These are phyloP conservation scores for Annulohypoxylon maeteangense DNA, from an alignment of 495 filamentous ascomycete genomes.

Conservation along the genomic window DNA sequence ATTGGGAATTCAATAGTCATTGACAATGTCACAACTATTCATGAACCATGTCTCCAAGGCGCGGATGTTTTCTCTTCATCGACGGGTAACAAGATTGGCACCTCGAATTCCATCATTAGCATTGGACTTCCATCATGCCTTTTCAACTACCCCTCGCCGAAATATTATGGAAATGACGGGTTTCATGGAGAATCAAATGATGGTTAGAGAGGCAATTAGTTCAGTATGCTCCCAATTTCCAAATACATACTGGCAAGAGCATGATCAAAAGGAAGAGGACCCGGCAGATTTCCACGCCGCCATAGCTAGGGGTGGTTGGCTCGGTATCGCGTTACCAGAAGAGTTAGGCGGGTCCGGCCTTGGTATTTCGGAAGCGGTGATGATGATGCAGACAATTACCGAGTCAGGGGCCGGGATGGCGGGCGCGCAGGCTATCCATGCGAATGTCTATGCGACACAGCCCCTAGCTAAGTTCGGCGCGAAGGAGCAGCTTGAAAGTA, in stretches of 20 bases:
- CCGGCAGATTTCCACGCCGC: slow-evolving; percentile 79
- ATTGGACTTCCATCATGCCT: slow-evolving; percentile 4
- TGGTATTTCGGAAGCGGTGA: slow-evolving; percentile 83
- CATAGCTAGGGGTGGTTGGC: slow-evolving; percentile 82
- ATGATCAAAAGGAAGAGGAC: slow-evolving; percentile 73
- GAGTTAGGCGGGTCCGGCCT: slow-evolving; percentile 77
- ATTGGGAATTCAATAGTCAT: not conserved
- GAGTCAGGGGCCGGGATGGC: slow-evolving; percentile 82
- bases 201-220: slow-evolving; percentile 74
- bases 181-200: slow-evolving; percentile 77
- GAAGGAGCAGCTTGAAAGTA: slow-evolving; percentile 65
- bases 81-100: not conserved
- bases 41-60: not conserved
- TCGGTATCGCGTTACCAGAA: slow-evolving; percentile 81
- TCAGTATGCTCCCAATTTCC: slow-evolving; percentile 74
- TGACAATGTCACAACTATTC: slow-evolving; percentile 5
- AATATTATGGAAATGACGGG: slow-evolving; percentile 75
- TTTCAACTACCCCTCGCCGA: slow-evolving; percentile 43
- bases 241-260: slow-evolving; percentile 74
- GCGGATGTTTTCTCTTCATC: not conserved
- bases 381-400: slow-evolving; percentile 86
- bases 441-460: slow-evolving; percentile 80
- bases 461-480: slow-evolving; percentile 77
- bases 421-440: slow-evolving; percentile 80
- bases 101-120: not conserved